Conservation (phyloP, 2,329 filamentous ascomycete genomes). For the Chrysoporthe puriensis region DNA sequence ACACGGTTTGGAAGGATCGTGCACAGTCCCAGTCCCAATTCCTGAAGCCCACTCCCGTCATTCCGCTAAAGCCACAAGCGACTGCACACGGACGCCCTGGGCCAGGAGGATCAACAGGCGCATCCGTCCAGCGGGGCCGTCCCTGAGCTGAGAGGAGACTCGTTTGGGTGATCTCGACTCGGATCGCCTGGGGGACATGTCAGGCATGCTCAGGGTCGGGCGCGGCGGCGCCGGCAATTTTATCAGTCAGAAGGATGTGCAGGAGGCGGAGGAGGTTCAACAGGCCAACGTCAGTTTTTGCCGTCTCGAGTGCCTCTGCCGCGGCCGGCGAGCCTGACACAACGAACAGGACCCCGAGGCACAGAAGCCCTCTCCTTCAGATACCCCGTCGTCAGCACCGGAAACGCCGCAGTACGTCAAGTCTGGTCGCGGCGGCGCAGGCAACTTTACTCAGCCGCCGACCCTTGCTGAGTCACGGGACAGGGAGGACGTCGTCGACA, state of each 20-base stretch:
- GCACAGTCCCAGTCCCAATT: constrained; percentile 2
- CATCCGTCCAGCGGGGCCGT: background rate
- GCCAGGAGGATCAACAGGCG: constrained; percentile 27
- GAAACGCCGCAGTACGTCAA: constrained; percentile 41
- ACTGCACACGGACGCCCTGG: constrained; percentile 27
- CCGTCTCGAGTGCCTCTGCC: background rate
- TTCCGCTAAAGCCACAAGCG: constrained; percentile 25
- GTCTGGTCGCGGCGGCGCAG: constrained; percentile 63
- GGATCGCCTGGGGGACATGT: constrained; percentile 32
- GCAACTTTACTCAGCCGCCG: constrained; percentile 56
- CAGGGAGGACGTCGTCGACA: constrained; percentile 40
- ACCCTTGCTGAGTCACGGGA: constrained; percentile 39
- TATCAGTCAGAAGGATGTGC: constrained; percentile 55
- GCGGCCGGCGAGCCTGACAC: background rate
- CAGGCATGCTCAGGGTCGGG: constrained; percentile 56
- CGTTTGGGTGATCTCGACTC: constrained; percentile 30
- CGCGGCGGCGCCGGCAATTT: constrained; percentile 69
- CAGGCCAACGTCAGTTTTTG: constrained; percentile 24
- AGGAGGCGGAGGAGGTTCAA: constrained; percentile 44
- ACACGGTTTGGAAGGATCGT: constrained; percentile 6
- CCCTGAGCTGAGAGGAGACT: constrained; percentile 21
- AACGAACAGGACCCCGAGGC: constrained; percentile 45
- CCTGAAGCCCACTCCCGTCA: constrained; percentile 9
- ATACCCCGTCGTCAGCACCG: constrained; percentile 8
- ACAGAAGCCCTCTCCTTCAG: constrained; percentile 32